Evolutionary conservation across 1,284 basidiomycete species (phyloP), one percentile per base, ranked within the genome.

Genomic region (Moesziomyces globuligerus): DNA sequence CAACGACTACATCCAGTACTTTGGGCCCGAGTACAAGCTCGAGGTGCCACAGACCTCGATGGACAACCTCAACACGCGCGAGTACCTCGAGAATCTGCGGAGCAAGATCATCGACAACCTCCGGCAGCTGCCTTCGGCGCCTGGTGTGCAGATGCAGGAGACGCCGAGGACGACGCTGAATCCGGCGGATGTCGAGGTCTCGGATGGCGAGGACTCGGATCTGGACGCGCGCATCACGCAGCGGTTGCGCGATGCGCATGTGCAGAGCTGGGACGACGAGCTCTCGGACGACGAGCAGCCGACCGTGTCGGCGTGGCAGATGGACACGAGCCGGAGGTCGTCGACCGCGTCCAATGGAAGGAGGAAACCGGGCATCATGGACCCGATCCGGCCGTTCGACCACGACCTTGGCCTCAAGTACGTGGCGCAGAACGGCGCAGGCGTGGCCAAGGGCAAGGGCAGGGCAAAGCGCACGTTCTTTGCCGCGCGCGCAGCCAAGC

Each of bases 1-100:
- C 88, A 96, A 92, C 83, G 90, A 94, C 76, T 97, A 94, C 83
- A 92, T 97, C 81, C 94, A 98, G 83, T 98, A 94, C 89, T 98
- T 94, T 83, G 95, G 94, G 0, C 96, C 96, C 13, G 87, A 94
- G 57, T 98, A 95, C 84, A 88, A 94, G 73, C 86, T 98, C 26
- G 93, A 97, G 78, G 94, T 98, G 3, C 87, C 90, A 10, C 87
- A 87, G 59, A 98, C 91, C 72, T 97, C 97, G 80, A 93, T 96
- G 90, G 94, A 96, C 66, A 93, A 98, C 81, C 84, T 92, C 78
- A 98, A 98, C 82, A 84, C 90, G 53, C 88, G 88, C 72, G 90
- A 94, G 75, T 92, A 92, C 44, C 84, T 98, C 20, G 90, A 96
- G 59, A 87, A 87, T 61, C 89, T 96, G 48, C 88, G 90, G 70